Percentiles rank a stretch among this genome's conserved stretches.
These are phyloP conservation scores for Boletales sp. DNA, from an alignment of 768 basidiomycete genomes.

Conservation along the genomic window DNA sequence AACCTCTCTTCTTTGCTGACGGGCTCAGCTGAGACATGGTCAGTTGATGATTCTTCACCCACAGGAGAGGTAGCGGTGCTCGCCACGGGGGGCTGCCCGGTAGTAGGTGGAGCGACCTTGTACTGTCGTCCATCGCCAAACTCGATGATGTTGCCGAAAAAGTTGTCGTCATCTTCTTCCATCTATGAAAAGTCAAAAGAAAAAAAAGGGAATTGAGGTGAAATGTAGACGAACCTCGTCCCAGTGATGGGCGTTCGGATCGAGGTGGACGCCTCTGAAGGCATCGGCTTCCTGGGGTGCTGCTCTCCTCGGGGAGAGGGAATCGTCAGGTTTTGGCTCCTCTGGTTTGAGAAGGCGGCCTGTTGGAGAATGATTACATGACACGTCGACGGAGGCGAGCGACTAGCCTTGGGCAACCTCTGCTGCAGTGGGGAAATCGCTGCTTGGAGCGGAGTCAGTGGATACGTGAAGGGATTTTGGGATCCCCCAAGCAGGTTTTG, in stretches of 20 bases:
- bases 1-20: constrained; percentile 86
- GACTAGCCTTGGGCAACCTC: constrained; percentile 84
- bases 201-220: background rate
- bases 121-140: constrained; percentile 95
- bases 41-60: constrained; percentile 15
- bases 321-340: constrained; percentile 50
- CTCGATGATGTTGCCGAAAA: constrained; percentile 85
- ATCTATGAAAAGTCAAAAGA: constrained; percentile 45
- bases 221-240: constrained; percentile 71
- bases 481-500: constrained; percentile 73
- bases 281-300: constrained; percentile 83
- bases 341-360: constrained; percentile 21
- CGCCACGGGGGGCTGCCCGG: constrained; percentile 25
- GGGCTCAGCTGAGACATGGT: constrained; percentile 32
- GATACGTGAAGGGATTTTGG: constrained; percentile 37
- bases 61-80: constrained; percentile 8
- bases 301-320: constrained; percentile 52
- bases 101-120: constrained; percentile 59
- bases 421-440: constrained; percentile 94
- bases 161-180: constrained; percentile 91
- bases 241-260: constrained; percentile 96
- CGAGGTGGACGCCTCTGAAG: constrained; percentile 89
- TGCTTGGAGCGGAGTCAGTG: constrained; percentile 41
- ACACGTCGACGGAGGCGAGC: background rate
- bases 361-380: constrained; percentile 16